Conservation (phyloP, 768 basidiomycete species). For the Lyophyllum atratum region DNA sequence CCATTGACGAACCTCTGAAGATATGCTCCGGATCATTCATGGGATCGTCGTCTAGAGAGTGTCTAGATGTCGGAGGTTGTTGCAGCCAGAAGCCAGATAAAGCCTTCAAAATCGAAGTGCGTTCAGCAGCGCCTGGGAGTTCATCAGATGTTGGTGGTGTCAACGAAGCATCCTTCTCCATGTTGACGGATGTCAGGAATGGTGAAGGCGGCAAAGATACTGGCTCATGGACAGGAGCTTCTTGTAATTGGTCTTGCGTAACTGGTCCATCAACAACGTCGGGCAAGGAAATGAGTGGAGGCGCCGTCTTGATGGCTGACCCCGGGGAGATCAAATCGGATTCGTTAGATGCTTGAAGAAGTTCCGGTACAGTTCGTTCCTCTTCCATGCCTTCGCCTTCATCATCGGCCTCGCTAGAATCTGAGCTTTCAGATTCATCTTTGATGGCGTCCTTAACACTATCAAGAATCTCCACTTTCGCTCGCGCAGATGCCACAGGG, state of each 20-base stretch:
- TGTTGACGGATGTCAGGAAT: slow-evolving; percentile 40
- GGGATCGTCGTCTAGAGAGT: slow-evolving; percentile 67
- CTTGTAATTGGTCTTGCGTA: neutral
- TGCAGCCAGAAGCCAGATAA: slow-evolving; percentile 82
- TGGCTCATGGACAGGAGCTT: slow-evolving; percentile 26
- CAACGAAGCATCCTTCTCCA: slow-evolving; percentile 35
- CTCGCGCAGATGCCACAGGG: slow-evolving; percentile 86
- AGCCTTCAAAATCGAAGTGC: slow-evolving; percentile 79
- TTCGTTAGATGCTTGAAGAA: slow-evolving; percentile 28
- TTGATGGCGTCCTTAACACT: slow-evolving; percentile 90
- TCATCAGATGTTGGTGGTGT: slow-evolving; percentile 62
- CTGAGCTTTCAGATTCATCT: slow-evolving; percentile 77
- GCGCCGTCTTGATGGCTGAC: slow-evolving; percentile 23
- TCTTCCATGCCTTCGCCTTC: slow-evolving; percentile 54
- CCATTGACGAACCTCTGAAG: slow-evolving; percentile 92
- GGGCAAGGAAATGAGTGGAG: slow-evolving; percentile 21
- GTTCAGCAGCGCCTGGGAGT: slow-evolving; percentile 51
- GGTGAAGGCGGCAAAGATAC: slow-evolving; percentile 62
- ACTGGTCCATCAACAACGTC: slow-evolving; percentile 6
- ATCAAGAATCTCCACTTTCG: slow-evolving; percentile 85
- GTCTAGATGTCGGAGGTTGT: slow-evolving; percentile 49
- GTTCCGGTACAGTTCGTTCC: slow-evolving; percentile 30
- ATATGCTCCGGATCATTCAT: slow-evolving; percentile 87
- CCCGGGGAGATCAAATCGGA: slow-evolving; percentile 25
- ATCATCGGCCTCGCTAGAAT: slow-evolving; percentile 59